phyloP scores from a whole-genome alignment of 257 asterid genomes.

The Handroanthus guayacan region DNA sequence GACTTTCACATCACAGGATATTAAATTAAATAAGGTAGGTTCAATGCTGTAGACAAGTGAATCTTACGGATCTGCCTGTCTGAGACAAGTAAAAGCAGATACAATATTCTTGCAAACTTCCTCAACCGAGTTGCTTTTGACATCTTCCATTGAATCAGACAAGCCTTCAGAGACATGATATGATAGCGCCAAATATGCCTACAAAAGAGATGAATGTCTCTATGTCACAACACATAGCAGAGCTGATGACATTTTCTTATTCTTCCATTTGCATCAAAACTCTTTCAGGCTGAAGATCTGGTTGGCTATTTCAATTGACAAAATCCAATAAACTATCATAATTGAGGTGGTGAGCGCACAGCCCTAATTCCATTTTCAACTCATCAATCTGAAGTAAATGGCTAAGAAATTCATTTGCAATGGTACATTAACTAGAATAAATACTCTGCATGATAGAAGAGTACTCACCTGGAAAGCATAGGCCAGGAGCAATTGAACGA shows the following conservation, averaged over 20 bases:
- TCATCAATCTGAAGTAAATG: neutral
- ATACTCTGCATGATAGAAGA: conserved; percentile 13
- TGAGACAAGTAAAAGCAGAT: conserved; percentile 73
- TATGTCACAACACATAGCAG: neutral
- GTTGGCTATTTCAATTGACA: too few species aligned
- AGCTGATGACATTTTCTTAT: neutral
- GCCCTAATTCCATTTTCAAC: too few species aligned
- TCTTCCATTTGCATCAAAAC: neutral
- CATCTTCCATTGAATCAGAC: conserved; percentile 46
- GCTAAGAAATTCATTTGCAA: conserved; percentile 12
- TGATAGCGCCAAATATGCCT: conserved; percentile 76
- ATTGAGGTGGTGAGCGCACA: too few species aligned
- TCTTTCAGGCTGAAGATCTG: neutral
- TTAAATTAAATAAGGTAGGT: too few species aligned
- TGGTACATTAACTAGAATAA: conserved; percentile 19
- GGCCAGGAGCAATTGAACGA: conserved; percentile 78
- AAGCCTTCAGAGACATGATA: conserved; percentile 44
- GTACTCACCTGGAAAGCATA: conserved; percentile 76
- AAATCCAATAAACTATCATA: too few species aligned
- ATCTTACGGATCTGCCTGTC: conserved; percentile 71
- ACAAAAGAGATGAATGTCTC: conserved; percentile 33
- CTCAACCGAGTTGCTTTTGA: conserved; percentile 42
- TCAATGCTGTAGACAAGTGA: neutral
- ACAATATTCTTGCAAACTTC: conserved; percentile 66
- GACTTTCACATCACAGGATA: too few species aligned